A percentile compares a stretch with the other conserved stretches of the same genome.
phyloP scores from a whole-genome alignment of 768 basidiomycete genomes.

The Gloeopeniophorella convolvens region DNA sequence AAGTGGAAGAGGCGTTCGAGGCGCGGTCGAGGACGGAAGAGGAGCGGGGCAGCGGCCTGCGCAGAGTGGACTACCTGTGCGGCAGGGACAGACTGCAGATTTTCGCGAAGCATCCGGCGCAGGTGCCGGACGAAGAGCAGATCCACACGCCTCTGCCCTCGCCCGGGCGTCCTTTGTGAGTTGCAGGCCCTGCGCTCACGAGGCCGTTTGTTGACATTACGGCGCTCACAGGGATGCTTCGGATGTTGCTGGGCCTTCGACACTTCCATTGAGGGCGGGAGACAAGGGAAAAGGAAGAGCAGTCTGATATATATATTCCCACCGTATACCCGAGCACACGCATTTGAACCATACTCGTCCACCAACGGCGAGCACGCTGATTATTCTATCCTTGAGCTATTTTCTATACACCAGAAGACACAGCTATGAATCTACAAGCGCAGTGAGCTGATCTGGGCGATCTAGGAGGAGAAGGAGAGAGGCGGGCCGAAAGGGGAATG shows the following conservation, averaged over 20 bases:
- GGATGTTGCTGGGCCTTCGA: constrained; percentile 2
- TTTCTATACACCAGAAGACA: too few species aligned
- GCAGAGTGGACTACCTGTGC: constrained; percentile 10
- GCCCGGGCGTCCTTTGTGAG: constrained; percentile 9
- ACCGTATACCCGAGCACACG: not conserved
- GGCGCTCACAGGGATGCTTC: not conserved
- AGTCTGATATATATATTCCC: not conserved
- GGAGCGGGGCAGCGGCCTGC: constrained; percentile 4
- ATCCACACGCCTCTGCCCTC: not conserved
- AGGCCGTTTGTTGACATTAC: not conserved
- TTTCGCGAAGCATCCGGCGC: constrained; percentile 3
- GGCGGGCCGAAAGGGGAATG: not conserved
- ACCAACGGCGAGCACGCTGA: too few species aligned
- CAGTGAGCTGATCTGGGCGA: too few species aligned
- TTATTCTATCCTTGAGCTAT: too few species aligned
- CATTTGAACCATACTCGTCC: too few species aligned
- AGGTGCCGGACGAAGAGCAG: constrained; percentile 2
- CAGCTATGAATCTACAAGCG: too few species aligned
- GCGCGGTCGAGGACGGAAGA: constrained; percentile 7
- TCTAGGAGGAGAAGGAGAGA: too few species aligned
- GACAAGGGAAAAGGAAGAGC: constrained; percentile 4
- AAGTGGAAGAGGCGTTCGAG: constrained; percentile 10
- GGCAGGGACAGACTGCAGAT: constrained; percentile 13
- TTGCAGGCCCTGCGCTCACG: not conserved
- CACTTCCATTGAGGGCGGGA: not conserved